Evolutionary conservation across 768 basidiomycete species (phyloP), one percentile per base, ranked within the genome.

Genomic region (Boletellus ananiceps): DNA sequence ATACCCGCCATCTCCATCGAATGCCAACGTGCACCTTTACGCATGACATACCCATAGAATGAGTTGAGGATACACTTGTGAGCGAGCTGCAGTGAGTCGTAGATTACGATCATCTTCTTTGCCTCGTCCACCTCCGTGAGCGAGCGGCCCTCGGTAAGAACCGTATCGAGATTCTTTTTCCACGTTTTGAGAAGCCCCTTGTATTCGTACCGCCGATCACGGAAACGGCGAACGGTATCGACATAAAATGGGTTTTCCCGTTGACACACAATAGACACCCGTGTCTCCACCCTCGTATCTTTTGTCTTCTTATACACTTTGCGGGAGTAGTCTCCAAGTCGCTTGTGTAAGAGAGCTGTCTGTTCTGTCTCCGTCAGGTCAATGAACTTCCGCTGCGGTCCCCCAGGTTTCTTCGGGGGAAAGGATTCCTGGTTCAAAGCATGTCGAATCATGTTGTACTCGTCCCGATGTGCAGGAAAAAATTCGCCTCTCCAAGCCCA

Each of bases 1-100:
- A 99, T 97, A 7, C 96, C 96, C 1, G 96, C 96, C 96, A 99
- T 99, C 74, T 99, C 96, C 96, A 99, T 97, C 25, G 95, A 98
- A 67, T 97, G 94, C 96, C 96, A 99, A 27, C 96, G 77, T 15
- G 96, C 96, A 45, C 96, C 96, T 66, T 99, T 98, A 35, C 96
- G 84, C 96, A 98, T 98, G 65, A 99, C 95, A 60, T 99, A 99
- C 32, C 96, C 96, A 64, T 99, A 99, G 77, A 99, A 99, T 3
- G 96, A 98, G 74, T 99, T 99, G 57, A 99, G 81, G 64, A 99
- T 99, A 64, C 94, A 97, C 73, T 99, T 99, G 79, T 99, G 96
- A 4, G 96, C 96, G 23, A 99, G 84, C 67, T 99, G 96, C 31
- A 99, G 79, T 4, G 96, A 98, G 67, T 98, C 96, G 71, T 98